Base-by-base conservation (phyloP, 176 grass and related monocot species). In the Raddia guianensis region DNA sequence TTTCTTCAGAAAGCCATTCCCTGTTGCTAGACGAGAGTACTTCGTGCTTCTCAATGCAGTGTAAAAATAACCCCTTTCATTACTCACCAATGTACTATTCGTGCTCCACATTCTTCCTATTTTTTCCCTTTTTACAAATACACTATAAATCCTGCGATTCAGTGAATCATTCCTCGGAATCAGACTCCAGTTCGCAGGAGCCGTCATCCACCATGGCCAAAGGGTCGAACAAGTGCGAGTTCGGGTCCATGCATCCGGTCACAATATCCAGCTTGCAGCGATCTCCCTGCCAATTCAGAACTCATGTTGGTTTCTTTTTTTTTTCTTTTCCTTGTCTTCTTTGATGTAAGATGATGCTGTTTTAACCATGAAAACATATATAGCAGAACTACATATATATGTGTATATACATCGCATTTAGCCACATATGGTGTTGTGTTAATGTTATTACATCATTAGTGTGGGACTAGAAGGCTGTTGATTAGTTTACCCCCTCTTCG, bases 191-290 rank as follows among this genome's bases (percentile, higher is more conserved):
- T 5, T 83, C 74, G 74, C 95, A 98, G 4, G 92, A 93, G 16
- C 92, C 95, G 59, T 98, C 95, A 74, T 94, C 95, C 4, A 98
- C 86, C 21, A 48, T 55, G 47, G 95, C 95, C 13, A 98, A 68
- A 1, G 95, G 95, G 74, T 98, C 73, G 18, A 72, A 98, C 40
- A 87, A 16, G 69, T 84, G 88, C 3, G 95, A 98, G 71, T 64
- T 74, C 20, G 83, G 95, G 81, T 98, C 95, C 88, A 77, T 98
- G 86, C 95, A 98, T 10, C 95, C 94, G 16, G 58, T 65, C 46
- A 89, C 83, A 79, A 98, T 90, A 82, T 94, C 91, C 74, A 98
- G 84, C 79, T 98, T 98, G 86, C 95, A 98, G 59, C 90, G 80
- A 21, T 92, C 84, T 19, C 95, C 95, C 90, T 96, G 71, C 48